Evolutionary conservation across 495 filamentous ascomycete genomes (phyloP), one percentile per base, ranked within the genome.

Genomic region (Lophiostoma macrostomum): DNA sequence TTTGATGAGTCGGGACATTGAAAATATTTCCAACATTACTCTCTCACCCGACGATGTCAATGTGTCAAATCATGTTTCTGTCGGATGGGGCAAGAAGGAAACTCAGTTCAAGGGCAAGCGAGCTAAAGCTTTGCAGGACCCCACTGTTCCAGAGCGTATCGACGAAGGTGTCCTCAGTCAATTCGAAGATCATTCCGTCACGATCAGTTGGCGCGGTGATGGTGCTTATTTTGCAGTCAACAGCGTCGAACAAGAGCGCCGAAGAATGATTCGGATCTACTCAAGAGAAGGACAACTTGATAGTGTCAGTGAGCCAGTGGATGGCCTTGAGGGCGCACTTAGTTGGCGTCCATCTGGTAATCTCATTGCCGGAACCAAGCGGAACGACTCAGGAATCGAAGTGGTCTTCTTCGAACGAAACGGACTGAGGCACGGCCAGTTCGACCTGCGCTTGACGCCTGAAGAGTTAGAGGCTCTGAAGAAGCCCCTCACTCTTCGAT

Each of bases 371-470:
- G 81, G 86, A 42, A 80, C 94, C 52, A 89, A 94, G 66, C 79
- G 86, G 11, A 68, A 82, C 12, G 69, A 80, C 20, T 80, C 86
- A 41, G 75, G 76, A 3, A 71, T 86, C n/a, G 83, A 93, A 61
- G 84, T 97, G 31, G 84, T 95, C 3, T 96, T 97, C 70, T 98
- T 98, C 63, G 93, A 98, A 72, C 79, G 90, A 54, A 98, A 98
- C 66, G 93, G 93, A 23, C 76, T 98, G 41, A 81, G 93, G 20
- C 93, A 98, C 71, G 93, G 93, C 3, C 81, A 95, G 64, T 97
- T 96, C 61, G 80, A 82, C 18, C 75, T 97, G 12, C 80, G 85
- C 36, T 69, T 86, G 2, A 80, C 79, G 2, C 67, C 76, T 40
- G 76, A 81, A 46, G 79, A 85, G 52, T 62, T 73, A 24, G 65